phyloP scores from a whole-genome alignment of 2,329 filamentous ascomycete genomes.

The Colletotrichum ledebouriae region DNA sequence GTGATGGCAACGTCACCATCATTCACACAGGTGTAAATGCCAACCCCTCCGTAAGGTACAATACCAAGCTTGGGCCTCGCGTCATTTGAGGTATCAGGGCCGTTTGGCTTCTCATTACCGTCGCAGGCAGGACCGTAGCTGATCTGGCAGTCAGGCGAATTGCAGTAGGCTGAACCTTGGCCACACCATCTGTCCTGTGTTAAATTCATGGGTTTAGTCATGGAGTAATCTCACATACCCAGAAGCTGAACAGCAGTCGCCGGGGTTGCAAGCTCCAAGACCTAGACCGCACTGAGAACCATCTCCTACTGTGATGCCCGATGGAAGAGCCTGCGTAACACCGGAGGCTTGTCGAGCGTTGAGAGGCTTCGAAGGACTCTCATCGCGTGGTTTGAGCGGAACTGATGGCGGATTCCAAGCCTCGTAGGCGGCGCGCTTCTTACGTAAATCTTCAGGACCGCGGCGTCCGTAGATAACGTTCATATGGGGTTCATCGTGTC shows the following conservation, averaged over 20 bases:
- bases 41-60: conserved; percentile 49
- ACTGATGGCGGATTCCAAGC: conserved; percentile 47
- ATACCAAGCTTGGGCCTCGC: conserved; percentile 47
- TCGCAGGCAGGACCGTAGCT: conserved; percentile 49
- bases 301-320: conserved; percentile 10
- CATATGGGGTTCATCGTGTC: conserved; percentile 44
- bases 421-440: conserved; percentile 43
- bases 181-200: conserved; percentile 48
- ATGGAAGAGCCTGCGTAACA: neutral
- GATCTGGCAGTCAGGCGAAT: conserved; percentile 48
- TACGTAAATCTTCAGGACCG: conserved; percentile 17
- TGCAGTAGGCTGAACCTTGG: conserved; percentile 45
- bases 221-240: conserved; percentile 44
- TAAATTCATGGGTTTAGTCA: neutral
- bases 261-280: conserved; percentile 48
- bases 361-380: conserved; percentile 10
- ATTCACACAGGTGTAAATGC: conserved; percentile 50
- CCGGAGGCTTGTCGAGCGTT: conserved; percentile 42
- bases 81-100: conserved; percentile 44
- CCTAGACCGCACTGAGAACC: conserved; percentile 48
- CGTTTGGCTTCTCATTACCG: conserved; percentile 48
- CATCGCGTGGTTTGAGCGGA: conserved; percentile 36
- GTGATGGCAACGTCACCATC: conserved; percentile 53
- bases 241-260: conserved; percentile 52
- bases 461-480: conserved; percentile 32